phyloP scores from a whole-genome alignment of 2,329 filamentous ascomycete species.

The Clarireedia monteithiana region DNA sequence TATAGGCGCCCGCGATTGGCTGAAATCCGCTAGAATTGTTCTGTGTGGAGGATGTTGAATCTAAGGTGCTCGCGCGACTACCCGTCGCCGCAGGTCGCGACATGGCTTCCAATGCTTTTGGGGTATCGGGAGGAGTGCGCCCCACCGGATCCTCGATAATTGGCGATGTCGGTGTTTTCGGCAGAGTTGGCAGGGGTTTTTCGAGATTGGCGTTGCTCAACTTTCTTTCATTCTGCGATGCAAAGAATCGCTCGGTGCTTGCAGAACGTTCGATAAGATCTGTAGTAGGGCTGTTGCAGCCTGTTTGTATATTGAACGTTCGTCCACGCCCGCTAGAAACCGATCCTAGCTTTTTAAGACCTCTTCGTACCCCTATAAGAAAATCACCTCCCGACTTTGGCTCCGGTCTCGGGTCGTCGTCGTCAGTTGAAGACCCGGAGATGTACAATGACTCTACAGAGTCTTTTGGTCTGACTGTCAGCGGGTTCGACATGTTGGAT shows the following conservation, averaged over 20 bases:
- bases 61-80: conserved; percentile 28
- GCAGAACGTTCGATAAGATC: conserved; percentile 13
- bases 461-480: conserved; percentile 25
- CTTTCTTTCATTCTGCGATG: conserved; percentile 14
- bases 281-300: conserved; percentile 13
- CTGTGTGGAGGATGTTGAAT: conserved; percentile 24
- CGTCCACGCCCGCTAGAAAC: conserved; percentile 21
- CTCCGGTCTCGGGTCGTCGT: conserved; percentile 11
- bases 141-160: background rate
- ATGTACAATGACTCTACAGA: conserved; percentile 21
- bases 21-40: conserved; percentile 19
- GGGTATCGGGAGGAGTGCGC: conserved; percentile 22
- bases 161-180: conserved; percentile 21
- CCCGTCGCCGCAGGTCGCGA: conserved; percentile 20
- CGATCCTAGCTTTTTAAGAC: conserved; percentile 27
- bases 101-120: conserved; percentile 19
- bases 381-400: conserved; percentile 19
- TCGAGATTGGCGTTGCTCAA: conserved; percentile 22
- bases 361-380: conserved; percentile 25
- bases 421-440: conserved; percentile 20
- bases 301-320: conserved; percentile 17
- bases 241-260: conserved; percentile 6
- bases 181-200: conserved; percentile 28
- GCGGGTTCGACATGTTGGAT: conserved; percentile 27
- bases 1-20: conserved; percentile 2